Percentiles rank a stretch among this genome's conserved stretches.
phyloP scores from a whole-genome alignment of 768 basidiomycete genomes.

The Suillus lakei region DNA sequence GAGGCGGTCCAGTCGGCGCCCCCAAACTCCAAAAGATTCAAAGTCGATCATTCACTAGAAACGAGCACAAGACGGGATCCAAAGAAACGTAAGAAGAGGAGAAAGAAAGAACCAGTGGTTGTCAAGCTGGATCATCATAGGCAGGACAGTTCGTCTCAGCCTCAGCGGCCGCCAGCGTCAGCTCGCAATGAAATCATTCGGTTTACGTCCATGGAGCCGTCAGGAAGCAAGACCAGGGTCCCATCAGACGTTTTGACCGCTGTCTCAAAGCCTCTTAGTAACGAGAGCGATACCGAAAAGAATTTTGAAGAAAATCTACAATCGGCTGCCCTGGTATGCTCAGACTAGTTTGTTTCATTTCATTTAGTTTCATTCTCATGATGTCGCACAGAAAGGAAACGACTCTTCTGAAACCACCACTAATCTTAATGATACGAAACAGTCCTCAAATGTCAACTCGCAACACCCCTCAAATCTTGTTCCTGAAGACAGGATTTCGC shows the following conservation, averaged over 20 bases:
- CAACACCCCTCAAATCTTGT: background rate
- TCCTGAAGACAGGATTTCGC: conserved; percentile 35
- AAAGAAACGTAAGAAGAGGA: conserved; percentile 34
- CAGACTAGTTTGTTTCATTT: background rate
- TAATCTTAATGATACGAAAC: background rate
- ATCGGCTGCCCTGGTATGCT: background rate
- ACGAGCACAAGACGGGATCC: conserved; percentile 22
- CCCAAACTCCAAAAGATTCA: conserved; percentile 28
- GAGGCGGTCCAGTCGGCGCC: conserved; percentile 17
- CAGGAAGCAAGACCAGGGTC: background rate
- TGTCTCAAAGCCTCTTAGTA: background rate
- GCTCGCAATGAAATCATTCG: conserved; percentile 31
- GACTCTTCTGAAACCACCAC: background rate
- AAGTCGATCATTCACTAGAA: conserved; percentile 22
- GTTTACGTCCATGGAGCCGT: conserved; percentile 21
- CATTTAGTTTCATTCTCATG: background rate
- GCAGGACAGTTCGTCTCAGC: conserved; percentile 10
- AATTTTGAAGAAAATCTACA: too few species aligned
- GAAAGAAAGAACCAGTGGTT: conserved; percentile 34
- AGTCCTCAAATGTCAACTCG: background rate
- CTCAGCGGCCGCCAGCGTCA: conserved; percentile 21
- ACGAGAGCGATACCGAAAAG: background rate
- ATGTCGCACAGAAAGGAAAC: background rate
- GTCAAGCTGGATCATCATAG: conserved; percentile 20
- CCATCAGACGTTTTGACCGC: background rate